Evolutionary conservation across 75 land plant genomes (phyloP), one percentile per base, ranked within the genome.

Genomic region (Picea glauca): DNA sequence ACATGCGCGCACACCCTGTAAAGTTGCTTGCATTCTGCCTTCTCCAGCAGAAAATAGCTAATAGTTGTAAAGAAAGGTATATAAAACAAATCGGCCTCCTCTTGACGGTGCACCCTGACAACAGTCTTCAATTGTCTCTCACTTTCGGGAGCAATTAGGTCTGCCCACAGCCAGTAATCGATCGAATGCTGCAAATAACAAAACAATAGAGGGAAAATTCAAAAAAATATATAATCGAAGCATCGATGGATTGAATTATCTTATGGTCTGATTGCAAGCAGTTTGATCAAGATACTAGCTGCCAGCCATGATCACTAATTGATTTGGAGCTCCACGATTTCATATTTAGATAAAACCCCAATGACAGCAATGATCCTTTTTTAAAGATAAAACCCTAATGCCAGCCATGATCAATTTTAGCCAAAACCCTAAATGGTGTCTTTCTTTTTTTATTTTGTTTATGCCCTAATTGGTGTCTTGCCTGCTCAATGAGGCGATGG

Each of bases 41-140:
- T 92, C 85, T 91, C 93, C 82, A 96, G 31, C 79, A 96, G 87
- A 82, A 96, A 96, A 86, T 80, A 96, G 85, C 95, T 94, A 78
- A 96, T 96, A 2, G 99, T 96, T 2, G 99, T 96, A 85, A 96
- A 96, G 85, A 96, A 94, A 0, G 99, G 99, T 26, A 96, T 87
- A 77, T 92, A 96, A 80, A 96, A 96, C 35, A 96, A 58, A 68
- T 96, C 99, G 7, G 99, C 99, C 76, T 96, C 94, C 80, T 93
- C 89, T 78, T 90, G 93, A 58, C 78, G 59, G 72, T 84, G 76
- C 76, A 96, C 99, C 79, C 99, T 85, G 1, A 88, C 81, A 13
- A 96, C 96, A 74, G 84, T 87, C 80, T 84, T 92, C 86, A 96
- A 73, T 15, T 85, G 81, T 30, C 97, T 85, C 60, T 94, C 84